Evolutionary conservation across 768 basidiomycete genomes (phyloP).

Genomic region (Xerocomellus chrysenteron): DNA sequence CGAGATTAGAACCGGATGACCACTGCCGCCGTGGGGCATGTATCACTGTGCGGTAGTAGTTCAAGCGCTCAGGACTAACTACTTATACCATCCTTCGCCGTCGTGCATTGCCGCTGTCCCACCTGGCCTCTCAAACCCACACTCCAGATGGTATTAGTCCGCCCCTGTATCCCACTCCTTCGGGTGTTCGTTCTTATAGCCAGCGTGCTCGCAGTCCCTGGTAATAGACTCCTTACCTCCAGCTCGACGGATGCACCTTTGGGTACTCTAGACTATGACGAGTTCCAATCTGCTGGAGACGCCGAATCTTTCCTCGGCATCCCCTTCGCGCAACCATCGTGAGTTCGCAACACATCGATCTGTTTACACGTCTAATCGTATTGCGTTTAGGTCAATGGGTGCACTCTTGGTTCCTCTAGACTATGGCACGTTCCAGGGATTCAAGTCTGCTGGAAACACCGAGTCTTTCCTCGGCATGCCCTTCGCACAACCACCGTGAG

Average conservation of each 20-base stretch:
- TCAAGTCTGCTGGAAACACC: not conserved
- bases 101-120: no score
- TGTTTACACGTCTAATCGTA: not conserved
- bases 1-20: no score
- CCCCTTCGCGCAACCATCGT: slow-evolving; percentile 1
- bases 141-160: not conserved
- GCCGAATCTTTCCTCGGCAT: not conserved
- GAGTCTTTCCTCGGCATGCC: slow-evolving; percentile 1
- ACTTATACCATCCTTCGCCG: no score
- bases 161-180: not conserved
- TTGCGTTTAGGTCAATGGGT: not conserved
- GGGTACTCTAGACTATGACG: slow-evolving; percentile 18
- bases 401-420: slow-evolving; percentile 14
- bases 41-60: no score
- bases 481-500: slow-evolving; percentile 2
- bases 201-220: not conserved
- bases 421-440: slow-evolving; percentile 20
- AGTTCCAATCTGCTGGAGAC: slow-evolving; percentile 9
- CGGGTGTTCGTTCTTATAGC: not conserved
- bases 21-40: no score
- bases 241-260: not conserved
- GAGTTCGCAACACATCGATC: not conserved
- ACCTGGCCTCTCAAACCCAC: no score
- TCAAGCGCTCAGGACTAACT: no score
- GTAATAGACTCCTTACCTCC: not conserved